Evolutionary conservation across 768 basidiomycete genomes (phyloP).

Genomic region (Phylloporus sp.): DNA sequence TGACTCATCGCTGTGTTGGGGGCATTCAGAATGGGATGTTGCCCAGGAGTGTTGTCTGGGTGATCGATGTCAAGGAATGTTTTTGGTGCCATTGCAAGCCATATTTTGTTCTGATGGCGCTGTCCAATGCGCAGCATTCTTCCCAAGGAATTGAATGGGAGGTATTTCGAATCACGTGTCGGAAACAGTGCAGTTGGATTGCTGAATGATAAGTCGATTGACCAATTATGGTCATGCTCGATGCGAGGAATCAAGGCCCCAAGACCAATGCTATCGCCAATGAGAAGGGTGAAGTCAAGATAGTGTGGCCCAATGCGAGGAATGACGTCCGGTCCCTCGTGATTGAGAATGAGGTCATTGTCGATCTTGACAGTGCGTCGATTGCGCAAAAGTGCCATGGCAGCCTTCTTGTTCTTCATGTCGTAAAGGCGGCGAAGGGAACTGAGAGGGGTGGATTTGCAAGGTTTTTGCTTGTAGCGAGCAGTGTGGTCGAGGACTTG

Average conservation of each 20-base stretch:
- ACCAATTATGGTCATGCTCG: background rate
- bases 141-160: background rate
- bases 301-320: background rate
- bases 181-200: background rate
- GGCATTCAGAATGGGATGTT: background rate
- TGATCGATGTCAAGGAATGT: background rate
- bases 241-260: background rate
- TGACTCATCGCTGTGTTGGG: too few relatives aligned
- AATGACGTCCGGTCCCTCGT: background rate
- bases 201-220: too few relatives aligned
- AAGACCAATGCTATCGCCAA: background rate
- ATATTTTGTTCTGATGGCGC: background rate
- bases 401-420: too few relatives aligned
- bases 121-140: background rate
- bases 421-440: too few relatives aligned
- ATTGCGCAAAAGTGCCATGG: too few relatives aligned
- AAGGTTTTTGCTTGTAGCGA: too few relatives aligned
- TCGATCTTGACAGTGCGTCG: background rate
- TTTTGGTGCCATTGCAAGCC: background rate
- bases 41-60: background rate
- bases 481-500: too few relatives aligned
- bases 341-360: background rate
- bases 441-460: too few relatives aligned
- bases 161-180: background rate
- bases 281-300: background rate